Conservation (phyloP, 192 early-diverging fungal genomes). For the Geosiphon pyriformis region DNA sequence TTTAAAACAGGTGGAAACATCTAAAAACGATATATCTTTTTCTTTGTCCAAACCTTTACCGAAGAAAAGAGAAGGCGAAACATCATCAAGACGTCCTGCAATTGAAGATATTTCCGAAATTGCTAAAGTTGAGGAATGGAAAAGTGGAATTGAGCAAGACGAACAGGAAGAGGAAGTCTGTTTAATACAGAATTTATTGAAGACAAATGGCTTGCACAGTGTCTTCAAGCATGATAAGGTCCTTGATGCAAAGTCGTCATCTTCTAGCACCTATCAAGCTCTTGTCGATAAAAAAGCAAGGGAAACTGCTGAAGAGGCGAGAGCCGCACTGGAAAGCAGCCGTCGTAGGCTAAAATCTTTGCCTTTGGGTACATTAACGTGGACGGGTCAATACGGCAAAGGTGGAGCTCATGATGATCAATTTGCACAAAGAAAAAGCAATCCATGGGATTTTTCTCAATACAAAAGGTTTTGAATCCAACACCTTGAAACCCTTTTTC, state of each 20-base stretch:
- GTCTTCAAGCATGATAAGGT: slow-evolving; percentile 91
- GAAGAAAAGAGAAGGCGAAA: too few species aligned
- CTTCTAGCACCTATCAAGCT: background rate
- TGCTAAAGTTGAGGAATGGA: slow-evolving; percentile 12
- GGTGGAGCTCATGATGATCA: slow-evolving; percentile 34
- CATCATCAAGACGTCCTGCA: background rate
- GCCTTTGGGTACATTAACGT: slow-evolving; percentile 76
- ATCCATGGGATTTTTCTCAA: background rate
- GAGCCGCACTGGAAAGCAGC: slow-evolving; percentile 67
- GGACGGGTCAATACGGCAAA: slow-evolving; percentile 79
- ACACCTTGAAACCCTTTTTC: too few species aligned
- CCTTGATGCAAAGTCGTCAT: slow-evolving; percentile 37
- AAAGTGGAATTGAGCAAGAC: slow-evolving; percentile 14
- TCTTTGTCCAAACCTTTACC: too few species aligned
- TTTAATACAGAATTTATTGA: slow-evolving; percentile 76
- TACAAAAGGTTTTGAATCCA: background rate
- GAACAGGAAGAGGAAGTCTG: slow-evolving; percentile 40
- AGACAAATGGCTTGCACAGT: slow-evolving; percentile 80
- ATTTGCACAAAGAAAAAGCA: background rate
- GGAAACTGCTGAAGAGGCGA: slow-evolving; percentile 73
- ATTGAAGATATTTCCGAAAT: slow-evolving; percentile 12
- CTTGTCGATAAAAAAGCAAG: slow-evolving; percentile 42
- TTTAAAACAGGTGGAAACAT: too few species aligned
- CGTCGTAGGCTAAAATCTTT: slow-evolving; percentile 55
- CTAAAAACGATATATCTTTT: too few species aligned